Conservation (phyloP, 805 yeast species). For the Metschnikowia bowlesiae region DNA sequence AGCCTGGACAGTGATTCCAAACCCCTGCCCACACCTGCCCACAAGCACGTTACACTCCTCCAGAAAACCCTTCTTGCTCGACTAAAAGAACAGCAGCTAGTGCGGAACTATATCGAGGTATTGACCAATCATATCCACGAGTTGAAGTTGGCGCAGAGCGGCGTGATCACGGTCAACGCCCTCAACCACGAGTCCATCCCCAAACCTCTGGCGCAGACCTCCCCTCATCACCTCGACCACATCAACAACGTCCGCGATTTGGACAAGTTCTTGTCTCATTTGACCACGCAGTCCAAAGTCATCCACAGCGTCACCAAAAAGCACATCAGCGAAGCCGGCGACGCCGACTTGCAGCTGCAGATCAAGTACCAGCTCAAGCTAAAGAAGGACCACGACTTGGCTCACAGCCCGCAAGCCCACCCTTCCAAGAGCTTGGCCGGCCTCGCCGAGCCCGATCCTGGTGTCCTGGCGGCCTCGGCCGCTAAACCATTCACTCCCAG, state of each 20-base stretch:
- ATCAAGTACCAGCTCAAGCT: slow-evolving; percentile 19
- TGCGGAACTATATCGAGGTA: slow-evolving; percentile 39
- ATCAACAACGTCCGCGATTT: slow-evolving; percentile 38
- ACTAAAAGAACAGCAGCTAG: slow-evolving; percentile 40
- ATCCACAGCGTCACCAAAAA: slow-evolving; percentile 38
- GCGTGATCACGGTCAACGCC: slow-evolving; percentile 41
- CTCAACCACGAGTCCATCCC: slow-evolving; percentile 18
- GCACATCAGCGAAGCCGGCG: slow-evolving; percentile 11
- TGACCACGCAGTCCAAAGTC: slow-evolving; percentile 33
- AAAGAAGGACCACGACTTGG: not conserved
- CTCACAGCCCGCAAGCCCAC: not conserved
- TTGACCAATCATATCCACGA: slow-evolving; percentile 41
- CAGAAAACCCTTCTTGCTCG: slow-evolving; percentile 33
- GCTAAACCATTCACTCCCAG: slow-evolving; percentile 13
- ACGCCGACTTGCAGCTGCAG: slow-evolving; percentile 16
- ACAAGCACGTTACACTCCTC: slow-evolving; percentile 20
- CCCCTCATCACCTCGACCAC: slow-evolving; percentile 33
- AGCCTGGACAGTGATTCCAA: not conserved
- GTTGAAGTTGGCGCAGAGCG: slow-evolving; percentile 39
- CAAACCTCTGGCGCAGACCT: slow-evolving; percentile 9
- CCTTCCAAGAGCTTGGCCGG: not conserved
- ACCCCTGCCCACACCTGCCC: not conserved
- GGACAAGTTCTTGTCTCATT: slow-evolving; percentile 35
- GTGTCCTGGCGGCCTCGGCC: not conserved
- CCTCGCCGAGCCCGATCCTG: not conserved